These are phyloP conservation scores for Endoconidiophora laricicola DNA, from an alignment of 2,329 filamentous ascomycete genomes.

Conservation along the genomic window DNA sequence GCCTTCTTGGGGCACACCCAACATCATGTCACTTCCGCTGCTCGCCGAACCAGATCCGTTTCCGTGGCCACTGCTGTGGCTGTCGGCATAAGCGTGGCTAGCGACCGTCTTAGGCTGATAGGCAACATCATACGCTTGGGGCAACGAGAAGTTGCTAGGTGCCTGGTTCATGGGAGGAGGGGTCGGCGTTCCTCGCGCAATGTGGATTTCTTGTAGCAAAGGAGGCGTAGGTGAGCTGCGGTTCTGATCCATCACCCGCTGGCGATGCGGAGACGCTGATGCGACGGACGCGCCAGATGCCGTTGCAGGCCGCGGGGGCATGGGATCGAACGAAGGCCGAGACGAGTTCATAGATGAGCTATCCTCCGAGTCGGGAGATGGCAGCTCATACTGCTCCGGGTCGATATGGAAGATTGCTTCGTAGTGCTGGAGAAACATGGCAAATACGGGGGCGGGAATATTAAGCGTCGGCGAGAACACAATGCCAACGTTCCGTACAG, in stretches of 20 bases:
- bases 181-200: conserved; percentile 26
- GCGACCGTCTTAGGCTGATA: not conserved
- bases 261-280: conserved; percentile 34
- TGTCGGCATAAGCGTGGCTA: conserved; percentile 23
- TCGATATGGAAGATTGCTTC: conserved; percentile 64
- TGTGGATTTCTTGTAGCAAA: conserved; percentile 20
- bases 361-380: conserved; percentile 26
- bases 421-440: conserved; percentile 83
- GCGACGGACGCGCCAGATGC: conserved; percentile 26
- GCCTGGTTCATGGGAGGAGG: conserved; percentile 18
- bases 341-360: conserved; percentile 6
- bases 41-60: not conserved
- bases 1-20: conserved; percentile 10
- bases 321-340: conserved; percentile 10
- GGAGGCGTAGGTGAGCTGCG: conserved; percentile 34
- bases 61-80: conserved; percentile 18
- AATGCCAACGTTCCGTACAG: conserved; percentile 88
- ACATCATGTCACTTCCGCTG: conserved; percentile 9
- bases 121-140: not conserved
- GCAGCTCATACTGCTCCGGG: conserved; percentile 45
- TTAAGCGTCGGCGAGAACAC: conserved; percentile 96
- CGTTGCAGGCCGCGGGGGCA: conserved; percentile 32
- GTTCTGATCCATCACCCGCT: conserved; percentile 26
- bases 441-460: conserved; percentile 87
- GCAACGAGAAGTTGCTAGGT: conserved; percentile 12